phyloP scores from a whole-genome alignment of 768 basidiomycete species.

The Suillus spraguei region DNA sequence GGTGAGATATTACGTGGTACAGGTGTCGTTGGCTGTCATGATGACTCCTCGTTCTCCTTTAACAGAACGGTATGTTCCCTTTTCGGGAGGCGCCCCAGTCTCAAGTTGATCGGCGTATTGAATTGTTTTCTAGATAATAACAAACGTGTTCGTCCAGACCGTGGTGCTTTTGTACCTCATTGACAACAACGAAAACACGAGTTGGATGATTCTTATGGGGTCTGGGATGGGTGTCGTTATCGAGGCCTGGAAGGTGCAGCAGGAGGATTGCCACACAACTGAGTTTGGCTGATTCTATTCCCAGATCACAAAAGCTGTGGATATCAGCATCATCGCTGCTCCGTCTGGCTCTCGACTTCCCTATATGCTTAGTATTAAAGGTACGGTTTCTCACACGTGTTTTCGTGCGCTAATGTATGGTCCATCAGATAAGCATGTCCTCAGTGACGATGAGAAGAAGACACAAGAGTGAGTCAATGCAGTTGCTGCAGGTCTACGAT shows the following conservation, averaged over 20 bases:
- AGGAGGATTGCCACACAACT: slow-evolving; percentile 12
- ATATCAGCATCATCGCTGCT: slow-evolving; percentile 69
- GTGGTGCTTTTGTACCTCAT: slow-evolving; percentile 91
- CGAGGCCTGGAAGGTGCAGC: slow-evolving; percentile 90
- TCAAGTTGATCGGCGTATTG: slow-evolving; percentile 17
- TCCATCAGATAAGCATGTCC: slow-evolving; percentile 84
- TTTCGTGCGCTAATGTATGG: slow-evolving; percentile 15
- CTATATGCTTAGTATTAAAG: slow-evolving; percentile 81
- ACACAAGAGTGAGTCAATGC: slow-evolving; percentile 82
- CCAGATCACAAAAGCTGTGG: slow-evolving; percentile 88
- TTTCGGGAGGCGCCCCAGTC: slow-evolving; percentile 15
- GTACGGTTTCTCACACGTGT: slow-evolving; percentile 42
- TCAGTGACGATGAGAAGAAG: slow-evolving; percentile 97
- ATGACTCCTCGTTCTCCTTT: slow-evolving; percentile 24
- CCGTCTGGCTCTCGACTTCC: slow-evolving; percentile 70
- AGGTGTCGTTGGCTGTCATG: slow-evolving; percentile 12
- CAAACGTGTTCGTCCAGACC: slow-evolving; percentile 92
- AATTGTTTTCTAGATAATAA: slow-evolving; percentile 58
- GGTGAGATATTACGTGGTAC: slow-evolving; percentile 47
- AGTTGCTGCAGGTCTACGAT: slow-evolving; percentile 17
- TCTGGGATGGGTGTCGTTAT: slow-evolving; percentile 81
- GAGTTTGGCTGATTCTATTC: slow-evolving; percentile 5
- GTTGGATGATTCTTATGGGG: slow-evolving; percentile 95
- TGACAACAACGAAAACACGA: slow-evolving; percentile 94
- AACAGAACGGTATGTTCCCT: slow-evolving; percentile 53